Evolutionary conservation across 805 yeast species (phyloP), one percentile per base, ranked within the genome.

Genomic region (Komagataella pastoris): DNA sequence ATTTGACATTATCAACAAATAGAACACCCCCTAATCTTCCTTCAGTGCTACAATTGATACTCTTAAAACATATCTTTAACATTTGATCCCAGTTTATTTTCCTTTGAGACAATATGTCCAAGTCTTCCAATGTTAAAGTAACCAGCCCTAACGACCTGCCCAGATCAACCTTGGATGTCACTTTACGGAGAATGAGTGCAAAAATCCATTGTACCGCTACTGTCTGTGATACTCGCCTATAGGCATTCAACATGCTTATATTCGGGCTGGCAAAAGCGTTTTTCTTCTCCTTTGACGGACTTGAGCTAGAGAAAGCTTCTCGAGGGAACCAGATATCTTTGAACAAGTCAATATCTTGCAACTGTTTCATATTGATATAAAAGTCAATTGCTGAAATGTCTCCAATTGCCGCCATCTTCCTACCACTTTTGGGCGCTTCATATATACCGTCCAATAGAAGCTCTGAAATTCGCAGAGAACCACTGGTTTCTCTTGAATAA

Each of bases 401-500:
- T 1, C 56, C 58, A 3, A 79, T 80, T 0, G 82, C 69, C 2
- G 43, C 48, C 14, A 50, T 18, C 10, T 43, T 49, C 19, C 46
- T 40, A 10, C 24, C 46, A 3, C 55, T 59, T 3, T 58, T 51
- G 0, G 71, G 67, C 46, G 72, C 73, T 0, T 76, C 71, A 44
- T 82, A 60, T 17, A 77, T 67, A n/a, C 76, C 71, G 3, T 74
- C 73, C 10, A 79, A 36, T 48, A 80, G 60, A 8, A 83, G 61
- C 47, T 73, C 69, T 17, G 78, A 72, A 7, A 79, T 55, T 1
- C 62, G 57, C 24, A 87, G 64, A 2, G 85, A 81, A 0, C 95
- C 95, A 70, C 96, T 88, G 0, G 85, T 76, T 55, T 88, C 96
- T 55, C 96, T 77, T 0, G 98, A 91, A 61, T 88, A 93, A 14